Base-by-base conservation (phyloP, 768 basidiomycete genomes). In the Lyophyllum decastes region DNA sequence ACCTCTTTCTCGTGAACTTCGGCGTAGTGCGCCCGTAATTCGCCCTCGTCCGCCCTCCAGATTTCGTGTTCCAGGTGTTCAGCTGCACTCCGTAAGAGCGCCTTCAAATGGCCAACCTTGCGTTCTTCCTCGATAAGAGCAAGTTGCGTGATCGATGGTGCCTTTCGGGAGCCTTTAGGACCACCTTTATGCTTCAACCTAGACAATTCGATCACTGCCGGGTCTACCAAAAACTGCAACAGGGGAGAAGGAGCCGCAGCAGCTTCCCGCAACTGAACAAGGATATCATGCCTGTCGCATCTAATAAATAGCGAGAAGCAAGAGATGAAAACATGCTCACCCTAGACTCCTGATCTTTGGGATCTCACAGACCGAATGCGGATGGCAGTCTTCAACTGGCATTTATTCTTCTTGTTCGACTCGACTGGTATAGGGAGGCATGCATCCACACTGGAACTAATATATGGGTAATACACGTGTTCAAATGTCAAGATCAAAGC, bases 41-140 rank as follows among this genome's bases (percentile, higher is more conserved):
- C 77, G 0, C 81, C 81, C 35, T 80, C 75, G 45, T 82, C 80
- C n/a, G 80, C 83, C 47, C 82, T 73, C 25, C 78, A 77, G 52
- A 77, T 80, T 72, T 87, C 86, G 47, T 77, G 72, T 64, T 87
- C 82, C 38, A 89, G 73, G 48, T 78, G 76, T 52, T 84, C 82
- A 19, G 78, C 77, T 4, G 85, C 78, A 46, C 69, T 71, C 52
- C 78, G 76, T 22, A 88, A 76, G 24, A 83, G 64, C 26, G 76
- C 73, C 66, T 85, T 86, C 59, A 86, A 76, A 55, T 80, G 77
- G 54, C 76, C 75, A n/a, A 76, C 75, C 62, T 85, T 82, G 53
- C 79, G 77, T 66, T 87, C 84, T 67, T 86, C 84, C 57, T 86
- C 75, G 30, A 70, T 67, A 12, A 78, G 68, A 67, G 60, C 80